Base-by-base conservation (phyloP, 176 grass and related monocot genomes). In the Oryza brachyantha region DNA sequence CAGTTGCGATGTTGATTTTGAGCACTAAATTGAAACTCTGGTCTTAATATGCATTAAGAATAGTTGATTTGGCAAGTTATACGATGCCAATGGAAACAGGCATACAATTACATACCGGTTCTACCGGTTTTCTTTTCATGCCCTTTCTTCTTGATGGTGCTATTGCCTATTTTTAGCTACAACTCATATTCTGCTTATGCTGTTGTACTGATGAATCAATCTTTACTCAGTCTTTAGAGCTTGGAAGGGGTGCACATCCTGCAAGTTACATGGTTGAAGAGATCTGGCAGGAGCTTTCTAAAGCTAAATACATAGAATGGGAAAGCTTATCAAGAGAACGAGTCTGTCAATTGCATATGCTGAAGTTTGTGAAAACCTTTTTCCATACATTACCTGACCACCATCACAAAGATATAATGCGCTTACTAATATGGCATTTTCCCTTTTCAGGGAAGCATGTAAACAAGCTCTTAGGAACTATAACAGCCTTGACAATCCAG, bases 291-390 rank as follows among this genome's bases (percentile, higher is more conserved):
- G 85, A 87, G 79, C 85, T 99, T 61, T 70, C 90, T 21, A 93
- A 87, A 84, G 92, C 96, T 55, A 99, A 94, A 72, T 99, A 91
- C 81, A 87, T 84, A 0, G 71, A 99, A 84, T 99, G 96, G 96
- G 89, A 99, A 87, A 75, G 61, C 45, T 79, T 85, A 55, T 94
- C 92, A 64, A 83, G 40, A 32, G 58, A 80, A 41, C 83, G 83
- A 74, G 69, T 75, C 10, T 73, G 10, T 80, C 66, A 64, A 68
- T 61, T 99, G 61, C 17, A 72, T 31, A 89, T 83, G 14, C 79
- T 99, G 54, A 81, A 91, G 96, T 99, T 63, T 5, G 85, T 81
- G 26, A 54, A 13, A 17, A 72, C 29, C 69, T n/a, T 71, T 76
- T 75, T 62, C 21, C 32, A 14, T 77, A 66, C 75, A 28, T 81